Conservation (phyloP, 2,329 filamentous ascomycete species). For the Elsinoe batatas region DNA sequence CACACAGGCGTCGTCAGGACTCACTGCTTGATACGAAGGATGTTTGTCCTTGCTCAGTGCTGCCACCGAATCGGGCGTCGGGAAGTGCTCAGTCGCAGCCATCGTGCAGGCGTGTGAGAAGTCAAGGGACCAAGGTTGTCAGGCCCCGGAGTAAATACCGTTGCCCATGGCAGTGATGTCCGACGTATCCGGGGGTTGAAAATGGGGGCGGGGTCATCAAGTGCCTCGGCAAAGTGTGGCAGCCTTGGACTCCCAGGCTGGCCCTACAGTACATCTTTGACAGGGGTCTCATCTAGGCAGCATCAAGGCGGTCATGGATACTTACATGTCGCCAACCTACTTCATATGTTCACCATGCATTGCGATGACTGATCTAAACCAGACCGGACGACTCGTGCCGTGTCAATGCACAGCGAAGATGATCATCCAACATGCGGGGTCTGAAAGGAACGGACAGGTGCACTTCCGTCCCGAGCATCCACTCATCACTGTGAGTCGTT, state of each 20-base stretch:
- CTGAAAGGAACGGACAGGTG: no score
- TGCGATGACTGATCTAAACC: no score
- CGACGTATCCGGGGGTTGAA: background rate
- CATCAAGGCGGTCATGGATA: no score
- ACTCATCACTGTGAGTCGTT: no score
- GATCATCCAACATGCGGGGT: no score
- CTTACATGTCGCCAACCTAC: no score
- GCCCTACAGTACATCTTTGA: no score
- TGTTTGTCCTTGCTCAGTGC: background rate
- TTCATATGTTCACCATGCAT: no score
- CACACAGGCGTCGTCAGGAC: background rate
- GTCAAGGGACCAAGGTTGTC: background rate
- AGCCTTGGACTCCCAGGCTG: background rate
- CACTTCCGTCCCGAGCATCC: no score
- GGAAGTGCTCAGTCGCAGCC: constrained; percentile 1
- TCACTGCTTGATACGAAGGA: constrained; percentile 3
- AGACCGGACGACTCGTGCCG: no score
- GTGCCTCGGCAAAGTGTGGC: background rate
- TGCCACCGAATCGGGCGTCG: constrained; percentile 1
- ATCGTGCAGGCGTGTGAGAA: background rate
- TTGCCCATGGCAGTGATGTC: background rate
- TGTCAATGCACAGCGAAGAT: no score
- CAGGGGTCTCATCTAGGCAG: no score
- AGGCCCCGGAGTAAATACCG: background rate
- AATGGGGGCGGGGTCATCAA: background rate